phyloP scores from a whole-genome alignment of 352 stramenopile species.

The Pythium periplocum region DNA sequence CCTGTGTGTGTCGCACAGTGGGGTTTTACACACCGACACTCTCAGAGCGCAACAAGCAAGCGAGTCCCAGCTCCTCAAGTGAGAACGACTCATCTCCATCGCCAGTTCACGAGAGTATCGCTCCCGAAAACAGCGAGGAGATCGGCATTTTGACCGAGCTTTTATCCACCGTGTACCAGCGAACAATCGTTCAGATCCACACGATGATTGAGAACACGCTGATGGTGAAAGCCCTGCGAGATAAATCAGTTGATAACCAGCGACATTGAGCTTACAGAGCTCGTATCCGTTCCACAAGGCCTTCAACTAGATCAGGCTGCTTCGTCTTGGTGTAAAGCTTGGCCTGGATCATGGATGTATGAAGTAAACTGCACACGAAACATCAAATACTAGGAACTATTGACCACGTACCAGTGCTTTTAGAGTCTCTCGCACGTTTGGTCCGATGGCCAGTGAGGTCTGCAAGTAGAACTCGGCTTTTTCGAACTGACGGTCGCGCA shows the following conservation, averaged over 20 bases:
- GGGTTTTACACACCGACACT: slow-evolving; percentile 16
- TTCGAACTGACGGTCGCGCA: slow-evolving; percentile 12
- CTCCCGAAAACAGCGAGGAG: slow-evolving; percentile 8
- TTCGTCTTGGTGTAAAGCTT: slow-evolving; percentile 19
- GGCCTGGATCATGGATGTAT: slow-evolving; percentile 1
- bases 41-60: slow-evolving; percentile 5
- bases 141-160: slow-evolving; percentile 30
- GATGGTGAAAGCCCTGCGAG: slow-evolving; percentile 17
- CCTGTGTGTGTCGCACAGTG: slow-evolving; percentile 13
- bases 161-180: slow-evolving; percentile 21
- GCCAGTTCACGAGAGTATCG: no score
- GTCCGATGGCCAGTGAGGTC: slow-evolving; percentile 15
- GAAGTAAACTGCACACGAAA: neutral
- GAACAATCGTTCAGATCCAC: slow-evolving; percentile 20
- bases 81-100: slow-evolving; percentile 1
- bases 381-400: no score
- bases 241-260: neutral
- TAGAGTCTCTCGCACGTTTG: slow-evolving; percentile 8
- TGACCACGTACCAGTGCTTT: slow-evolving; percentile 16
- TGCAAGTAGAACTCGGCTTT: slow-evolving; percentile 25
- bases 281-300: no score
- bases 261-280: no score
- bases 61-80: slow-evolving; percentile 7
- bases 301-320: neutral
- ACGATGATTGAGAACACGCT: slow-evolving; percentile 29